Base-by-base conservation (phyloP, 495 filamentous ascomycete genomes). In the Aspergillus funiculosus region DNA sequence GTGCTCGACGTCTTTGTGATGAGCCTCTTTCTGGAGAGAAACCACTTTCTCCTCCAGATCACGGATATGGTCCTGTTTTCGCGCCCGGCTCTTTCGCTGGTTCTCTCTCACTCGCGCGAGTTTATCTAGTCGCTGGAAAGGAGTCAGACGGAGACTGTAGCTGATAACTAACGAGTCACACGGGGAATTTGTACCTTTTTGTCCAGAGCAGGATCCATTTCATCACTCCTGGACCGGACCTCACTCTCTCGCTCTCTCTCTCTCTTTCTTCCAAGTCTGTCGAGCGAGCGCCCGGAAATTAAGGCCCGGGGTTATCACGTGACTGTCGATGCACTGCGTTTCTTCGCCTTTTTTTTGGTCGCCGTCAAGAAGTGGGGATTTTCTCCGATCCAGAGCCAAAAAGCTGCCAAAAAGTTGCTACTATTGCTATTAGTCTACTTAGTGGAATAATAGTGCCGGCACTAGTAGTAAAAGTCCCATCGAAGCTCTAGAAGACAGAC, bases 1-100 rank as follows among this genome's bases (percentile, higher is more conserved):
- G 34, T 71, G 56, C 28, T 67, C 56, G 6, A 72, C 58, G 37
- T 72, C 67, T 32, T 56, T 61, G 13, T 54, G 57, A 10, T 61
- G 59, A 5, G 54, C 50, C 38, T 66, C 43, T 38, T 64, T 53
- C 56, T 89, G 80, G 51, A 69, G 82, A 6, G 64, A 48, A n/a
- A 74, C 73, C 34, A 87, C 58, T 44, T 77, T 80, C 30, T 73
- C 58, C 57, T 92, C 87, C 21, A 92, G 69, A 17, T 85, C 79
- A 25, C 77, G 66, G 14, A 87, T 62, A 58, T 94, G 86, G 57
- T 89, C 82, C 64, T 86, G 88, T 47, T 79, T 78, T 17, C 82
- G 72, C 9, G 86, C 85, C 18, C 87, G 80, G 35, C 83, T 88
- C 27, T 81, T 83, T 31, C 87, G 78, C 56, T 92, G 87, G 59